Evolutionary conservation across 495 filamentous ascomycete genomes (phyloP).

Genomic region (Lasiosphaeria miniovina): DNA sequence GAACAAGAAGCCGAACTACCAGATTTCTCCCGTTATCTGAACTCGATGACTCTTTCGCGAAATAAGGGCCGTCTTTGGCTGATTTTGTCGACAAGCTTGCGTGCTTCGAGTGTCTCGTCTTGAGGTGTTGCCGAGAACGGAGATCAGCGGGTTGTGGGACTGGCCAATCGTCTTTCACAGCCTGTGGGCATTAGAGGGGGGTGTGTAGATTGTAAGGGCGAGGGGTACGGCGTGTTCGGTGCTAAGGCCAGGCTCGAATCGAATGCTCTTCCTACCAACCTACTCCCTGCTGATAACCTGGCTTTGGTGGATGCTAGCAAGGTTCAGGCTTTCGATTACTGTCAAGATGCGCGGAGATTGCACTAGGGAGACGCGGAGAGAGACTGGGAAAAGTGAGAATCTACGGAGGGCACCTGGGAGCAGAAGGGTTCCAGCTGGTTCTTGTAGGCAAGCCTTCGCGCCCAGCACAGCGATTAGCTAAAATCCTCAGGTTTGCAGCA

Average conservation of each 20-base stretch:
- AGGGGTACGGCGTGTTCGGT: neutral
- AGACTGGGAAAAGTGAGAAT: neutral
- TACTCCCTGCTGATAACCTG: neutral
- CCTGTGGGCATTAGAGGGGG: neutral
- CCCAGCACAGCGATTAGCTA: slow-evolving; percentile 20
- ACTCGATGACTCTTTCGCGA: slow-evolving; percentile 25
- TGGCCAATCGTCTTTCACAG: slow-evolving; percentile 38
- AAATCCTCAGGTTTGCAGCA: slow-evolving; percentile 21
- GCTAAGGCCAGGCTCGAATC: neutral
- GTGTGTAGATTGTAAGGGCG: slow-evolving; percentile 6
- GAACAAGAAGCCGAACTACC: slow-evolving; percentile 1
- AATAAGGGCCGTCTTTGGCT: slow-evolving; percentile 6
- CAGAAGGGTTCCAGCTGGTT: slow-evolving; percentile 11
- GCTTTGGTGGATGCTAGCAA: neutral
- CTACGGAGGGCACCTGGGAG: neutral
- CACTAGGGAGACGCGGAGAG: neutral
- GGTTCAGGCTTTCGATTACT: neutral
- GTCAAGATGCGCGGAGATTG: neutral
- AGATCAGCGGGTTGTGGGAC: slow-evolving; percentile 24
- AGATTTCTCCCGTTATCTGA: slow-evolving; percentile 5
- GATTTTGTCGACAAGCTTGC: slow-evolving; percentile 2
- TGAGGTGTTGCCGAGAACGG: slow-evolving; percentile 31
- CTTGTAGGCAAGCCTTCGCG: slow-evolving; percentile 15
- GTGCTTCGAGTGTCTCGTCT: slow-evolving; percentile 11
- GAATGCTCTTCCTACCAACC: neutral